Conservation (phyloP, 2,329 filamentous ascomycete species). For the Dothideomycetes sp. region DNA sequence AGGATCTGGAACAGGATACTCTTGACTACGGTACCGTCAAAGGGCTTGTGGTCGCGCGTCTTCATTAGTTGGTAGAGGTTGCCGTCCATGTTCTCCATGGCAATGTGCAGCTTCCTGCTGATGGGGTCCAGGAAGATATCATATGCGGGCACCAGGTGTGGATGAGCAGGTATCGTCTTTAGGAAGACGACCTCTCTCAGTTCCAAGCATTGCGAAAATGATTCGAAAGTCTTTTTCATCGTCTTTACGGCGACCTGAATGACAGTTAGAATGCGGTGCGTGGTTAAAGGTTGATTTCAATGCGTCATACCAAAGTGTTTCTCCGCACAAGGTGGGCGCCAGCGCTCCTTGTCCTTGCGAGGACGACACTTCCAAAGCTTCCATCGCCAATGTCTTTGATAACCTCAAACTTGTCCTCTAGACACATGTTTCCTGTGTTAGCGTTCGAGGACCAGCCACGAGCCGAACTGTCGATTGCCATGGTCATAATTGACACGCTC, state of each 20-base stretch:
- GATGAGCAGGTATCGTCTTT: slow-evolving; percentile 75
- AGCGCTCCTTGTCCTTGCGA: slow-evolving; percentile 84
- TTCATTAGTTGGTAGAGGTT: slow-evolving; percentile 99
- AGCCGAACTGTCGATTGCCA: slow-evolving; percentile 59
- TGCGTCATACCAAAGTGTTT: slow-evolving; percentile 73
- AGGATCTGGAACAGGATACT: slow-evolving; percentile 97
- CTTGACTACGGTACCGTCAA: slow-evolving; percentile 88
- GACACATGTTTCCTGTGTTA: slow-evolving; percentile 43
- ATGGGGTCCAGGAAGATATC: slow-evolving; percentile 97
- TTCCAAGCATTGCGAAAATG: slow-evolving; percentile 80
- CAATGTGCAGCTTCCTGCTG: slow-evolving; percentile 93
- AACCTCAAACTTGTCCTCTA: slow-evolving; percentile 94
- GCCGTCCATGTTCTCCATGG: slow-evolving; percentile 99
- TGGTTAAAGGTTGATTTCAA: slow-evolving; percentile 15
- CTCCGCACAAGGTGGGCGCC: slow-evolving; percentile 80
- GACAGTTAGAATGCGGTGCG: slow-evolving; percentile 17
- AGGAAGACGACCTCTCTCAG: slow-evolving; percentile 95
- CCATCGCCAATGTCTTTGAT: slow-evolving; percentile 98
- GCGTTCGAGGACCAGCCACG: slow-evolving; percentile 44
- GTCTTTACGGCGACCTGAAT: slow-evolving; percentile 93
- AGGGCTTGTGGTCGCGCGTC: slow-evolving; percentile 84
- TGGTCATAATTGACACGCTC: slow-evolving; percentile 54
- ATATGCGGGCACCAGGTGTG: slow-evolving; percentile 89
- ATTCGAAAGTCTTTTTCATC: slow-evolving; percentile 99
- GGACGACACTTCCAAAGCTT: slow-evolving; percentile 90